Evolutionary conservation across 805 yeast genomes (phyloP).

Genomic region (Nakazawaea peltata): DNA sequence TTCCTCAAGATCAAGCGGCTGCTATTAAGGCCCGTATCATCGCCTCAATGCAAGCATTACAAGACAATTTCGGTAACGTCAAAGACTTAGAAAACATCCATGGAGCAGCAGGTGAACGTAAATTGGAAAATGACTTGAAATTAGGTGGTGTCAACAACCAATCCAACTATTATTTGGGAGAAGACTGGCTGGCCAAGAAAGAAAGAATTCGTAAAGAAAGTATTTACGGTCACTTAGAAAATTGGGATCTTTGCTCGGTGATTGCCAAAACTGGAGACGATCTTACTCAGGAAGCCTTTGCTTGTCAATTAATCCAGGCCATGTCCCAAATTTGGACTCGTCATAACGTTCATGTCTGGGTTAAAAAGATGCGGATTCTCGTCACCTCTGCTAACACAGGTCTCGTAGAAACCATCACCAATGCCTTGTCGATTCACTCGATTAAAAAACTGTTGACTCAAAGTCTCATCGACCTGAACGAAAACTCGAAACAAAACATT

Average conservation of each 20-base stretch:
- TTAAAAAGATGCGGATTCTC: constrained; percentile 84
- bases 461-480: constrained; percentile 56
- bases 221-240: constrained; percentile 74
- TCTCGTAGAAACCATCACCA: constrained; percentile 90
- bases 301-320: constrained; percentile 86
- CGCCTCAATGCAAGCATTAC: constrained; percentile 69
- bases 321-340: constrained; percentile 80
- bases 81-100: constrained; percentile 40
- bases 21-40: constrained; percentile 63
- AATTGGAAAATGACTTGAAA: constrained; percentile 86
- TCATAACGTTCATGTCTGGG: constrained; percentile 73
- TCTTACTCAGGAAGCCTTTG: constrained; percentile 94
- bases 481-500: constrained; percentile 61
- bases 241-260: constrained; percentile 94
- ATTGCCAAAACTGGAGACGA: constrained; percentile 97
- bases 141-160: constrained; percentile 54
- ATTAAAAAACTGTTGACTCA: constrained; percentile 88
- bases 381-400: constrained; percentile 90
- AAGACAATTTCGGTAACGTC: constrained; percentile 49
- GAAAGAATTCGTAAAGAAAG: constrained; percentile 74
- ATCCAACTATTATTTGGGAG: constrained; percentile 55
- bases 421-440: constrained; percentile 90
- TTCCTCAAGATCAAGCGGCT: constrained; percentile 52
- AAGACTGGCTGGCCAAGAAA: constrained; percentile 85
- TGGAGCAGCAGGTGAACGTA: constrained; percentile 84